Percentiles rank a stretch among this genome's conserved stretches.
Evolutionary conservation across 1,284 basidiomycete species (phyloP).

Genomic region (Ustilago vetiveriae): DNA sequence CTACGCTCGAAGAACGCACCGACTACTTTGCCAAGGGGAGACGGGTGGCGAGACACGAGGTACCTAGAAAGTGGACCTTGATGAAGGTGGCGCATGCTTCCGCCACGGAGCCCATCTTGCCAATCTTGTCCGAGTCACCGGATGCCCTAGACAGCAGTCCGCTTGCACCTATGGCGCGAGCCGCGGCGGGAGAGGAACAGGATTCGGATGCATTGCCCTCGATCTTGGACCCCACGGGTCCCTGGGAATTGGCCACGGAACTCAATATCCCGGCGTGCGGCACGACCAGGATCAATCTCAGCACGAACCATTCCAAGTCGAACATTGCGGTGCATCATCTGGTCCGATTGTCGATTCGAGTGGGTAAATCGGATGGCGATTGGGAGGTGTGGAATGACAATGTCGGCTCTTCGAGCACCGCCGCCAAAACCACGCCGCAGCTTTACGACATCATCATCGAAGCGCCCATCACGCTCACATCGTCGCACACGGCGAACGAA

Average conservation of each 20-base stretch:
- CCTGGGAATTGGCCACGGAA: constrained; percentile 71
- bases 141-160: constrained; percentile 69
- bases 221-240: constrained; percentile 71
- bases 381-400: constrained; percentile 12
- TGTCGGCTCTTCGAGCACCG: constrained; percentile 2
- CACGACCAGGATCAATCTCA: constrained; percentile 75
- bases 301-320: constrained; percentile 82
- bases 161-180: constrained; percentile 64
- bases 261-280: constrained; percentile 60
- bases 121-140: constrained; percentile 72
- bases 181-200: constrained; percentile 49
- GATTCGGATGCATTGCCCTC: constrained; percentile 54
- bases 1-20: constrained; percentile 80
- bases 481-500: constrained; percentile 59
- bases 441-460: constrained; percentile 89
- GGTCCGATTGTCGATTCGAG: constrained; percentile 83
- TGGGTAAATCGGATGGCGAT: constrained; percentile 72
- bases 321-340: constrained; percentile 82
- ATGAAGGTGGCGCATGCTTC: constrained; percentile 73
- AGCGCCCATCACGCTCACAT: constrained; percentile 74
- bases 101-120: constrained; percentile 74
- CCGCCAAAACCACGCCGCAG: constrained; percentile 17
- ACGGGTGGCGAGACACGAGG: constrained; percentile 80
- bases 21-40: constrained; percentile 68
- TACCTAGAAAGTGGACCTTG: constrained; percentile 75